phyloP scores from a whole-genome alignment of 495 filamentous ascomycete genomes.

The Opeltia flavorubescens region DNA sequence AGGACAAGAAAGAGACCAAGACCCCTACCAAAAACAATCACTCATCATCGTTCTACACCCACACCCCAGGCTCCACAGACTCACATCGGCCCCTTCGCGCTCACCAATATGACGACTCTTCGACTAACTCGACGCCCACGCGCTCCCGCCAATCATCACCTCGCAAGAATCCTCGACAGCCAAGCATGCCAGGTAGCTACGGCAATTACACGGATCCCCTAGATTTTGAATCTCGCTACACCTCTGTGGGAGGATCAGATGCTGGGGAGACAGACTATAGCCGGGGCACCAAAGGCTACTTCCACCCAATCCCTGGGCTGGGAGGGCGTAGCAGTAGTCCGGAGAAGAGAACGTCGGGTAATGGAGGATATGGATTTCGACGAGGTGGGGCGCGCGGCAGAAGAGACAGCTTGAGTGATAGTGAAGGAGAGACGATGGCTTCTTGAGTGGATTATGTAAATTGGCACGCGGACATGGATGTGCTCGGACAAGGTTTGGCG shows the following conservation, averaged over 20 bases:
- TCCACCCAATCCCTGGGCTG: conserved; percentile 64
- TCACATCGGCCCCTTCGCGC: conserved; percentile 37
- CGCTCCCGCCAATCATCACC: conserved; percentile 17
- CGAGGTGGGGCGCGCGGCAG: conserved; percentile 30
- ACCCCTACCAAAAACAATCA: conserved; percentile 23
- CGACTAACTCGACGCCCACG: conserved; percentile 18
- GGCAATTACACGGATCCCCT: conserved; percentile 42
- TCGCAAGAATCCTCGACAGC: conserved; percentile 22
- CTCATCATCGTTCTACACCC: conserved; percentile 32
- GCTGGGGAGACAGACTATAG: conserved; percentile 41
- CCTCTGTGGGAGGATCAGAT: conserved; percentile 28
- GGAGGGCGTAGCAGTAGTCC: conserved; percentile 30
- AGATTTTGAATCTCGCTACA: conserved; percentile 23
- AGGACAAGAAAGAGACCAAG: conserved; percentile 4
- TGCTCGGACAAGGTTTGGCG: no score
- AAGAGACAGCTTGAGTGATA: conserved; percentile 42
- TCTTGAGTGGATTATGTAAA: neutral
- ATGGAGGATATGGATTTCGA: conserved; percentile 28
- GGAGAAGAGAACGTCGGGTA: conserved; percentile 20
- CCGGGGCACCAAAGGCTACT: conserved; percentile 67
- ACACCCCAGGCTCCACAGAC: conserved; percentile 34
- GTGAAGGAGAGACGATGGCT: conserved; percentile 21
- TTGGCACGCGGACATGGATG: no score
- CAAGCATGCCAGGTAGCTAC: conserved; percentile 17
- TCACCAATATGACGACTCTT: conserved; percentile 19